Evolutionary conservation across 2,329 filamentous ascomycete genomes (phyloP).

Genomic region (Colletotrichum trifolii): DNA sequence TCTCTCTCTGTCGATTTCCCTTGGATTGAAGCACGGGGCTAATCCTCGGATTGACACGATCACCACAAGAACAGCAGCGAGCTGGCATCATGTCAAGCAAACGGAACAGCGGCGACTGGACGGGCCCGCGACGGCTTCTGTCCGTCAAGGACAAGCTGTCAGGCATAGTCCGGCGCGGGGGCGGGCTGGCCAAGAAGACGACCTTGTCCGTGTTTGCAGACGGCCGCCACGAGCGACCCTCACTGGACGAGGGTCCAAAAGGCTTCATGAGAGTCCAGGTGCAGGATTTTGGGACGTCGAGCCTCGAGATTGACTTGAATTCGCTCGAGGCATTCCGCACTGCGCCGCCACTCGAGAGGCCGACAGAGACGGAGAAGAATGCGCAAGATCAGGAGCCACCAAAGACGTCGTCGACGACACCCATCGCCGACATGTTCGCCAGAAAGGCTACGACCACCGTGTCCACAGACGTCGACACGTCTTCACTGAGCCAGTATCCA

Average conservation of each 20-base stretch:
- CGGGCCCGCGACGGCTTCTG: slow-evolving; percentile 17
- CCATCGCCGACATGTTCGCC: slow-evolving; percentile 32
- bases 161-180: slow-evolving; percentile 17
- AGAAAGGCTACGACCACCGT: slow-evolving; percentile 1
- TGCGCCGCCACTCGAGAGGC: background rate
- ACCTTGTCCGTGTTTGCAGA: slow-evolving; percentile 25
- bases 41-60: slow-evolving; percentile 4
- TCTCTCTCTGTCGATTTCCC: slow-evolving; percentile 12
- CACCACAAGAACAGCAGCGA: slow-evolving; percentile 12
- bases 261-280: slow-evolving; percentile 23
- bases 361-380: background rate
- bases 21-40: slow-evolving; percentile 1
- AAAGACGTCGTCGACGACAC: slow-evolving; percentile 23
- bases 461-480: background rate
- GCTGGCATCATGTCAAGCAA: slow-evolving; percentile 27
- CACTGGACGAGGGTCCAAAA: slow-evolving; percentile 22
- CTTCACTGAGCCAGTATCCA: background rate
- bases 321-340: slow-evolving; percentile 30
- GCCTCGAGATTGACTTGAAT: slow-evolving; percentile 29
- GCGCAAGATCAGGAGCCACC: slow-evolving; percentile 2
- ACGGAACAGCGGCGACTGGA: slow-evolving; percentile 25
- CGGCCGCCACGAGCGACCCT: slow-evolving; percentile 12
- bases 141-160: slow-evolving; percentile 33
- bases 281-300: slow-evolving; percentile 26
- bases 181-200: slow-evolving; percentile 31